phyloP scores from a whole-genome alignment of 495 filamentous ascomycete genomes.

The Tuber umbilicatum region DNA sequence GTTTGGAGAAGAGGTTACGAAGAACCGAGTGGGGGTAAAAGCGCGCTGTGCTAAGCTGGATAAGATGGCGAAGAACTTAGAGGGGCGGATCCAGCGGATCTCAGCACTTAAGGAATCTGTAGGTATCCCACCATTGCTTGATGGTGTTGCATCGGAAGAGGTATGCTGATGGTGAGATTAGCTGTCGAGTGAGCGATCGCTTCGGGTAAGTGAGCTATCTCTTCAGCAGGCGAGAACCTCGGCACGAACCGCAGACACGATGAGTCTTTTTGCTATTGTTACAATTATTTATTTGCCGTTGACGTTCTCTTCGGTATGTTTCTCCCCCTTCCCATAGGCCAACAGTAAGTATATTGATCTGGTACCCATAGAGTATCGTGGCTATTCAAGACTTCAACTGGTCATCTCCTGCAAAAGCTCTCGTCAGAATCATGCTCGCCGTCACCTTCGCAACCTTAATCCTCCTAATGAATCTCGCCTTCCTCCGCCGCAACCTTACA shows the following conservation, averaged over 20 bases:
- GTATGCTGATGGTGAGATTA: background rate
- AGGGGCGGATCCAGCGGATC: background rate
- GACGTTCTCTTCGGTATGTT: background rate
- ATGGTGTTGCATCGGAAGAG: background rate
- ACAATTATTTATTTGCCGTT: background rate
- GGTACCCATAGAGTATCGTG: too few relatives aligned
- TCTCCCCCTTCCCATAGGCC: background rate
- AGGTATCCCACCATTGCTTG: background rate
- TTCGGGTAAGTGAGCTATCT: too few relatives aligned
- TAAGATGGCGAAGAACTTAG: background rate
- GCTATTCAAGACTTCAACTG: background rate
- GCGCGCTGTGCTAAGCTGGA: background rate
- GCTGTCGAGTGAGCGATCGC: background rate
- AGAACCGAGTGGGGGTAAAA: background rate
- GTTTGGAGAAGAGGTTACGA: background rate
- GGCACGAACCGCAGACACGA: background rate
- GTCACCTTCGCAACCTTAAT: too few relatives aligned
- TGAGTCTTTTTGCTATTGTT: constrained; percentile 7
- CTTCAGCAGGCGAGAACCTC: background rate
- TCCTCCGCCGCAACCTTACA: background rate
- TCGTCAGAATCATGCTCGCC: background rate
- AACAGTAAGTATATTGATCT: background rate
- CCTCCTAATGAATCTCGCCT: too few relatives aligned
- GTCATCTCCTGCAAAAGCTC: background rate
- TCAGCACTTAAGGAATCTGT: constrained; percentile 1